phyloP scores from a whole-genome alignment of 345 rosid genomes.

The Camelina laxa region DNA sequence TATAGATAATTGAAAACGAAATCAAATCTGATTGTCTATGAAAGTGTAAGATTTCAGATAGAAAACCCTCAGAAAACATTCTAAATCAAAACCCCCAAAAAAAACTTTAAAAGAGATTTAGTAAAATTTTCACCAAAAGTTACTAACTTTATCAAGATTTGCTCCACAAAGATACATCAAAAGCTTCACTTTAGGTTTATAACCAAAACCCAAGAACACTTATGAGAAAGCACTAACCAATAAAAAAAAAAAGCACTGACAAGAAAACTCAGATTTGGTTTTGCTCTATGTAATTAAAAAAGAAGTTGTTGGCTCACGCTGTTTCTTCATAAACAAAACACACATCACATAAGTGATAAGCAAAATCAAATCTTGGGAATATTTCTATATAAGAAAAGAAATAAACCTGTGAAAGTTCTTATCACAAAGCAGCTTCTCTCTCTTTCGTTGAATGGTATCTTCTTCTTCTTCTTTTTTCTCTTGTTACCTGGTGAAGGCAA shows the following conservation, averaged over 20 bases:
- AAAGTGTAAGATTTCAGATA: background rate
- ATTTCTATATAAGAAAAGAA: background rate
- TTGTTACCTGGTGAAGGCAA: conserved; percentile 17
- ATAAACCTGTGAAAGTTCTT: background rate
- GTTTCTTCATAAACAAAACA: background rate
- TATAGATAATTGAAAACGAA: background rate
- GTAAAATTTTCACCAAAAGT: conserved; percentile 28
- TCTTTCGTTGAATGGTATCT: conserved; percentile 1
- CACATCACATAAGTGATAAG: background rate
- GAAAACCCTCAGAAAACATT: conserved; percentile 26
- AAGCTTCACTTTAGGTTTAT: conserved; percentile 33
- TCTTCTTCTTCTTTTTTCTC: background rate
- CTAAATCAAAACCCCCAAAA: conserved; percentile 1
- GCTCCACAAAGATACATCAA: conserved; percentile 24
- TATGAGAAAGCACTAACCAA: conserved; percentile 7
- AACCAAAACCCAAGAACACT: conserved; percentile 36
- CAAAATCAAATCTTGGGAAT: background rate
- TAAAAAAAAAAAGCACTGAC: background rate
- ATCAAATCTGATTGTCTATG: conserved; percentile 5
- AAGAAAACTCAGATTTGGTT: background rate
- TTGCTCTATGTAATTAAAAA: background rate
- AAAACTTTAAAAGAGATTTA: background rate
- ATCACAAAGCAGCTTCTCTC: conserved; percentile 31
- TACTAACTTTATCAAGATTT: conserved; percentile 49
- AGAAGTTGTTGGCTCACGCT: background rate